Conservation (phyloP, 2,329 filamentous ascomycete species). For the Colletotrichum simmondsii region DNA sequence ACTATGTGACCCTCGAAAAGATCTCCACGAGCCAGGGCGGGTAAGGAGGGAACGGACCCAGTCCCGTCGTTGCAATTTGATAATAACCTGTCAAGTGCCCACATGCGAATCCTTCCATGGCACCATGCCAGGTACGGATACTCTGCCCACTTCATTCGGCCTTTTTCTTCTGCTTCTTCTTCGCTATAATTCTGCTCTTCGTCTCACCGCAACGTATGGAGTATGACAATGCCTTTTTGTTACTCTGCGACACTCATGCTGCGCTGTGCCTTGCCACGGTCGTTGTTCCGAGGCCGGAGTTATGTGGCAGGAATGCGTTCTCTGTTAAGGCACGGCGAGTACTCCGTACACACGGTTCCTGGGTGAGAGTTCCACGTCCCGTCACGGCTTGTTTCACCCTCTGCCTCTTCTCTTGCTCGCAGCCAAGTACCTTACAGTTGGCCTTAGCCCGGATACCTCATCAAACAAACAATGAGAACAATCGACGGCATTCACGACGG, state of each 20-base stretch:
- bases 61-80: background rate
- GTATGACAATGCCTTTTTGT: background rate
- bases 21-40: background rate
- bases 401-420: background rate
- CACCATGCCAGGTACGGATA: background rate
- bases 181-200: background rate
- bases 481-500: background rate
- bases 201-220: background rate
- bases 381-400: conserved; percentile 25
- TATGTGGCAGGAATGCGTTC: background rate
- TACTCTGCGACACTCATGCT: background rate
- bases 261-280: background rate
- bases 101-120: background rate
- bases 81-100: background rate
- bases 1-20: background rate
- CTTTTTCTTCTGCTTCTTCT: background rate
- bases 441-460: background rate
- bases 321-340: conserved; percentile 1
- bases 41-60: background rate
- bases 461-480: background rate
- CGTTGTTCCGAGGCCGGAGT: background rate
- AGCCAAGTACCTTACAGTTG: background rate
- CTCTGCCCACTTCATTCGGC: background rate
- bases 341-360: conserved; percentile 5
- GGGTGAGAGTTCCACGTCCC: conserved; percentile 15